A percentile compares a stretch with the other conserved stretches of the same genome.
These are phyloP conservation scores for Xylaria sp. DNA, from an alignment of 2,329 filamentous ascomycete species.

Conservation along the genomic window DNA sequence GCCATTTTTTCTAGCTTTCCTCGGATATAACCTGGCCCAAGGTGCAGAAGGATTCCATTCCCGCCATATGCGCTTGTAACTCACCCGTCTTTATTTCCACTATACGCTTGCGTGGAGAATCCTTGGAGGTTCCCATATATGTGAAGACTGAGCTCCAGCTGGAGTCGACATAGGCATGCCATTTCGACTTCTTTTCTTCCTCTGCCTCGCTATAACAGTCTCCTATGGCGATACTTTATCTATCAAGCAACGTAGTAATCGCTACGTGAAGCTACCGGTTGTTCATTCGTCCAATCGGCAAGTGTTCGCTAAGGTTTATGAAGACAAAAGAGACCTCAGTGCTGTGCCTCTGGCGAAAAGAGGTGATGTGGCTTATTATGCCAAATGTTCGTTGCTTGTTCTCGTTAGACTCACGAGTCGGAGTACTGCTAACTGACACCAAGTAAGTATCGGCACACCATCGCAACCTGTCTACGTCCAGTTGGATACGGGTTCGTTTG, in stretches of 20 bases:
- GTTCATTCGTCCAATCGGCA: conserved; percentile 57
- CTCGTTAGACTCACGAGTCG: not conserved
- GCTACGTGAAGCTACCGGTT: conserved; percentile 56
- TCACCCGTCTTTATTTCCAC: not conserved
- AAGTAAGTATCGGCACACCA: conserved; percentile 65
- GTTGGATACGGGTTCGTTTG: conserved; percentile 69
- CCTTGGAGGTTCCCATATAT: not conserved
- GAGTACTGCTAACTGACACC: conserved; percentile 35
- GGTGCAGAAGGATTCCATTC: not conserved
- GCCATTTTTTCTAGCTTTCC: not conserved
- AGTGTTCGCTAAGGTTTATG: conserved; percentile 54
- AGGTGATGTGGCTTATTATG: conserved; percentile 66
- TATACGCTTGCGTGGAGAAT: not conserved
- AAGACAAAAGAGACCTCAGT: conserved; percentile 51
- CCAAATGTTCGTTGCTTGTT: conserved; percentile 53
- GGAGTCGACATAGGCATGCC: conserved; percentile 27
- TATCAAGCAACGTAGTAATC: conserved; percentile 50
- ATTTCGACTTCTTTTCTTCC: conserved; percentile 28
- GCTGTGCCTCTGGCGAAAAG: conserved; percentile 61
- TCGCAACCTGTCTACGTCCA: conserved; percentile 65
- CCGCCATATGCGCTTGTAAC: not conserved
- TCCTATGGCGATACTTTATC: conserved; percentile 36
- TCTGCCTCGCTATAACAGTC: conserved; percentile 43
- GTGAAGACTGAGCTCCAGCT: conserved; percentile 9
- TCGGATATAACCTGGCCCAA: not conserved